Evolutionary conservation across 2,329 filamentous ascomycete species (phyloP).

Genomic region (Curvularia eragrostidis): DNA sequence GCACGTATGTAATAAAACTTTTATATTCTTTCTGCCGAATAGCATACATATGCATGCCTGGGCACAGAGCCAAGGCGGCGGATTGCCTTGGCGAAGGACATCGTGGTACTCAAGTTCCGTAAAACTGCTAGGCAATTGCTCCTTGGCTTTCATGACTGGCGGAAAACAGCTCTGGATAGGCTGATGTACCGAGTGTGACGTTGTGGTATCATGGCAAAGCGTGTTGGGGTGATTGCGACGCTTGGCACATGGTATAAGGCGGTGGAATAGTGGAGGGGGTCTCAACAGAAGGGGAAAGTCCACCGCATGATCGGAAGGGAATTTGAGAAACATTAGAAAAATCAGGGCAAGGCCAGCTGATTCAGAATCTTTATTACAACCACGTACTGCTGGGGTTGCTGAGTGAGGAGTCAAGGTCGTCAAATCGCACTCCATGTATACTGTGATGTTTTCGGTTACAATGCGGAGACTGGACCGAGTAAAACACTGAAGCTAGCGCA

Average conservation of each 20-base stretch:
- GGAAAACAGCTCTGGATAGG: neutral
- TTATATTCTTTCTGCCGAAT: slow-evolving; percentile 19
- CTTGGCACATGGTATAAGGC: slow-evolving; percentile 12
- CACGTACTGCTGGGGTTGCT: neutral
- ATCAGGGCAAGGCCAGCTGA: neutral
- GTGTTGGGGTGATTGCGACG: slow-evolving; percentile 8
- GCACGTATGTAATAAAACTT: slow-evolving; percentile 6
- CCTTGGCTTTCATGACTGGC: slow-evolving; percentile 17
- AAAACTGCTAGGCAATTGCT: slow-evolving; percentile 16
- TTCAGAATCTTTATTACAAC: too few species aligned
- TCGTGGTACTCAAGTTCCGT: slow-evolving; percentile 34
- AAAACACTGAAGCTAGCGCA: slow-evolving; percentile 9
- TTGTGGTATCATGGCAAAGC: slow-evolving; percentile 7
- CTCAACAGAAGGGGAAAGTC: slow-evolving; percentile 4
- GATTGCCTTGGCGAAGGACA: slow-evolving; percentile 34
- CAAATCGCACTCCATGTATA: neutral
- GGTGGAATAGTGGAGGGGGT: slow-evolving; percentile 9
- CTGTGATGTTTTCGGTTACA: neutral
- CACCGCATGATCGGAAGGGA: neutral
- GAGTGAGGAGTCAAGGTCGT: neutral
- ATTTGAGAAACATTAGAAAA: neutral
- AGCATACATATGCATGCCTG: slow-evolving; percentile 13
- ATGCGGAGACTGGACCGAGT: neutral
- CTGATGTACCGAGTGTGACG: slow-evolving; percentile 8
- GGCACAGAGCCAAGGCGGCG: slow-evolving; percentile 34